phyloP scores from a whole-genome alignment of 2,329 filamentous ascomycete genomes.

The Penicillium sp. region DNA sequence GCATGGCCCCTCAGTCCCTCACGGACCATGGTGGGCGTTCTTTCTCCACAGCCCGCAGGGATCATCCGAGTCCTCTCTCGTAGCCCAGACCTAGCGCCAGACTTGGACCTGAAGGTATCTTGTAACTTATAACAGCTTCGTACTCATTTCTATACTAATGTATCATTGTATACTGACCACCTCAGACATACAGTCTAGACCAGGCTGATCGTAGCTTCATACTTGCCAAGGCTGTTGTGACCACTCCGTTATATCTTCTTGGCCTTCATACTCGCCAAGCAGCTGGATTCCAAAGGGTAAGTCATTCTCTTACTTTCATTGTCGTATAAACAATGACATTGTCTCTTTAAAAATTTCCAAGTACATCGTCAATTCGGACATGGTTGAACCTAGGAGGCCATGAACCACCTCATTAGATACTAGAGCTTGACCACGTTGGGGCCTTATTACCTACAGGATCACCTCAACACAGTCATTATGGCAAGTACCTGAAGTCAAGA shows the following conservation, averaged over 20 bases:
- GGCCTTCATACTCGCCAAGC: conserved; percentile 21
- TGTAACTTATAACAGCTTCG: too few species aligned
- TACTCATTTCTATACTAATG: too few species aligned
- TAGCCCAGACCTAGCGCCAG: background rate
- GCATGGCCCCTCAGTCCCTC: background rate
- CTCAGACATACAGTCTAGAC: background rate
- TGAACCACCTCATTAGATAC: background rate
- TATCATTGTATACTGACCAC: background rate
- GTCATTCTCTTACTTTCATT: background rate
- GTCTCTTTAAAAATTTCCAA: background rate
- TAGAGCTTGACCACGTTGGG: too few species aligned
- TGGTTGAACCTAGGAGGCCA: background rate
- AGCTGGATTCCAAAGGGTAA: background rate
- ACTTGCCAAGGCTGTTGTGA: conserved; percentile 9
- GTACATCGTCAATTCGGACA: background rate
- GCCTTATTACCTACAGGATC: too few species aligned
- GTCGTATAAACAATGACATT: background rate
- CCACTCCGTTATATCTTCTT: background rate
- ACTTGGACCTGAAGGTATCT: background rate
- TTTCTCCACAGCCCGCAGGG: conserved; percentile 1
- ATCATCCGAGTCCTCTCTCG: background rate
- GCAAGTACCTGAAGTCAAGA: too few species aligned
- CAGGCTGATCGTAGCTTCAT: background rate
- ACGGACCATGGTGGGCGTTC: background rate
- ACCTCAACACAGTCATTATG: too few species aligned